Evolutionary conservation across 495 filamentous ascomycete genomes (phyloP).

Genomic region (Xylaria acuta): DNA sequence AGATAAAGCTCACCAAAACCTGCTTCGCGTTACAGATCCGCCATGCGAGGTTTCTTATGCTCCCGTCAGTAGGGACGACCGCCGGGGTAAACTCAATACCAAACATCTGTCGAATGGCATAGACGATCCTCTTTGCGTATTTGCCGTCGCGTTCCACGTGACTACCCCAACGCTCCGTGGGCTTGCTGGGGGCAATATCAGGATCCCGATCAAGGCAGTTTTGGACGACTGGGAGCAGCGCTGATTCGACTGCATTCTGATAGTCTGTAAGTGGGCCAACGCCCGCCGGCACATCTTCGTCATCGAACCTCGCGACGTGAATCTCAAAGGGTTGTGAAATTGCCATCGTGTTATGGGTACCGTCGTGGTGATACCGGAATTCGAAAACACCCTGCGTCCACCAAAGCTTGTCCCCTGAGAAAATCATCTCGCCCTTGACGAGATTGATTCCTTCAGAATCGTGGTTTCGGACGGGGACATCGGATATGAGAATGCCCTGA

Average conservation of each 20-base stretch:
- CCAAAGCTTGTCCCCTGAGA: constrained; percentile 92
- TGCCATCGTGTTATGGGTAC: constrained; percentile 94
- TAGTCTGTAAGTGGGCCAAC: constrained; percentile 35
- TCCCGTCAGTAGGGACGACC: constrained; percentile 92
- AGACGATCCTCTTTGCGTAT: constrained; percentile 86
- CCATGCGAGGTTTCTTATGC: constrained; percentile 90
- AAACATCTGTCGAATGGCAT: constrained; percentile 96
- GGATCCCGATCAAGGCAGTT: constrained; percentile 94
- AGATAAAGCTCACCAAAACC: constrained; percentile 73
- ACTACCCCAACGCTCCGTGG: constrained; percentile 81
- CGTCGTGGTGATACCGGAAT: constrained; percentile 95
- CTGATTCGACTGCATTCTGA: constrained; percentile 68
- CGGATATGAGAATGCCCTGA: constrained; percentile 75
- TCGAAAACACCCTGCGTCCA: constrained; percentile 97
- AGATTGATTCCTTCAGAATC: constrained; percentile 59
- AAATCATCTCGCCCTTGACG: constrained; percentile 79
- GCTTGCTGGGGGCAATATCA: constrained; percentile 83
- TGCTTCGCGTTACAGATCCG: constrained; percentile 94
- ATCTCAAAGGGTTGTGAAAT: constrained; percentile 95
- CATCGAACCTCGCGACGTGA: constrained; percentile 77
- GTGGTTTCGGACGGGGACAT: constrained; percentile 57
- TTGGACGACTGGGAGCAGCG: constrained; percentile 79
- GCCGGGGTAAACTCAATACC: constrained; percentile 93
- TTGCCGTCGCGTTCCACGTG: constrained; percentile 86
- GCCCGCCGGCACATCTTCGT: constrained; percentile 58